These are phyloP conservation scores for Daphne laureola DNA, from an alignment of 441 rosid genomes.

Conservation along the genomic window DNA sequence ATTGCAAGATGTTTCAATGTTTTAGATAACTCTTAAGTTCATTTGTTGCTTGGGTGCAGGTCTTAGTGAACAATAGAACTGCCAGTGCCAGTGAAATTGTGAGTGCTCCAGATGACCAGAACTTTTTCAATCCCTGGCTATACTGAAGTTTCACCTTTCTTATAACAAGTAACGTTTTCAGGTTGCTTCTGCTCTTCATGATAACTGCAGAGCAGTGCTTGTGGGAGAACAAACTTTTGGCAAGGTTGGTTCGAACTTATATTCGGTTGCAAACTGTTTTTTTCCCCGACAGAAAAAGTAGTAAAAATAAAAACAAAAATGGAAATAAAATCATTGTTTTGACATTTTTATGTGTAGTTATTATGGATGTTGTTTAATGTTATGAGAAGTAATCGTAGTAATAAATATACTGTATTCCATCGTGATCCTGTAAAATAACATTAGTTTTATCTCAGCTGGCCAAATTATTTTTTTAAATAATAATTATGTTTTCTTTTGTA, in stretches of 20 bases:
- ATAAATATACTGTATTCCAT: no score
- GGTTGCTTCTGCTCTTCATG: slow-evolving; percentile 98
- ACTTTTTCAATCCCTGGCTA: neutral
- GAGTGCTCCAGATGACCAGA: slow-evolving; percentile 21
- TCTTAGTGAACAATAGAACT: slow-evolving; percentile 83
- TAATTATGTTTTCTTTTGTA: neutral
- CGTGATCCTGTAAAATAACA: no score
- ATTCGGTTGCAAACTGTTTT: neutral
- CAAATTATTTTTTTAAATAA: no score
- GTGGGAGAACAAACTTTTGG: slow-evolving; percentile 89
- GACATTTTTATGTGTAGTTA: no score
- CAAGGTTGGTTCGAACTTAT: slow-evolving; percentile 63
- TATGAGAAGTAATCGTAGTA: no score
- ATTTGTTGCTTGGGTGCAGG: slow-evolving; percentile 28
- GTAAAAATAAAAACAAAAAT: no score
- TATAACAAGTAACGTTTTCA: slow-evolving; percentile 23
- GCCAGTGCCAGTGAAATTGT: slow-evolving; percentile 98
- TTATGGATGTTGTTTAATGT: no score
- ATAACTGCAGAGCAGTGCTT: slow-evolving; percentile 87
- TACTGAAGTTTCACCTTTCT: slow-evolving; percentile 4
- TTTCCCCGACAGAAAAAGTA: neutral
- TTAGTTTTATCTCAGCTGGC: no score
- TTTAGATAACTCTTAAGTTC: neutral
- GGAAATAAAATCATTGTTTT: no score
- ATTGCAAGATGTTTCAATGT: slow-evolving; percentile 8